phyloP scores from a whole-genome alignment of 2,329 filamentous ascomycete genomes.

The Aspergillus pseudoglaucus region DNA sequence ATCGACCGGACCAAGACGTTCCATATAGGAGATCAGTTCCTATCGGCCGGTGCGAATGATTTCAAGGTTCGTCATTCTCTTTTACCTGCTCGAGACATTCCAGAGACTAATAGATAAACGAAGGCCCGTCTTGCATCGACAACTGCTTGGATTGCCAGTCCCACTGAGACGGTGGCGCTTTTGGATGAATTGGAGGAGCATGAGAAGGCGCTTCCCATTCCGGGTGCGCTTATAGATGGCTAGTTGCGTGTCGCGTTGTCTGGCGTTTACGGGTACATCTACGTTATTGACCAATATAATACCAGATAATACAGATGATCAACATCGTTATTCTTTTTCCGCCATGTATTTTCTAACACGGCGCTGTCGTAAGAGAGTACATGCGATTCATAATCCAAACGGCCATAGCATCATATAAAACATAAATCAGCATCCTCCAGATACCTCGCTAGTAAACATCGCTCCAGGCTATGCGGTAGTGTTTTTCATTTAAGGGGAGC shows the following conservation, averaged over 20 bases:
- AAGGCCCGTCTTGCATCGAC: conserved; percentile 81
- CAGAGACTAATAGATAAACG: background rate
- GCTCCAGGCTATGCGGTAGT: background rate
- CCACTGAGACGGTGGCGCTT: conserved; percentile 79
- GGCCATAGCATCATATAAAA: conserved; percentile 1
- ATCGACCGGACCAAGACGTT: conserved; percentile 73
- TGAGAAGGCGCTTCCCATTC: conserved; percentile 14
- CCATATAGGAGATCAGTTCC: conserved; percentile 92
- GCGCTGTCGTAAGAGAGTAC: background rate
- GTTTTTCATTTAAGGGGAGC: background rate
- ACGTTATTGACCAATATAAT: background rate
- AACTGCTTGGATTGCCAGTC: conserved; percentile 94
- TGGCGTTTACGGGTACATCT: background rate
- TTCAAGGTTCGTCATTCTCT: conserved; percentile 60
- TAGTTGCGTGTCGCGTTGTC: background rate
- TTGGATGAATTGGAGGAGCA: conserved; percentile 71
- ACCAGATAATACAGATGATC: background rate
- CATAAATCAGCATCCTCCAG: background rate
- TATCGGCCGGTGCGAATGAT: conserved; percentile 92
- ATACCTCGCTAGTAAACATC: background rate
- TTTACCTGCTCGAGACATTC: background rate
- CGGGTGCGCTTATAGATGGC: background rate
- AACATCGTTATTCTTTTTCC: background rate
- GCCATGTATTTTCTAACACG: background rate
- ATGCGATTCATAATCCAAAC: background rate